Conservation (phyloP, 805 yeast genomes). For the Schwanniomyces occidentalis region DNA sequence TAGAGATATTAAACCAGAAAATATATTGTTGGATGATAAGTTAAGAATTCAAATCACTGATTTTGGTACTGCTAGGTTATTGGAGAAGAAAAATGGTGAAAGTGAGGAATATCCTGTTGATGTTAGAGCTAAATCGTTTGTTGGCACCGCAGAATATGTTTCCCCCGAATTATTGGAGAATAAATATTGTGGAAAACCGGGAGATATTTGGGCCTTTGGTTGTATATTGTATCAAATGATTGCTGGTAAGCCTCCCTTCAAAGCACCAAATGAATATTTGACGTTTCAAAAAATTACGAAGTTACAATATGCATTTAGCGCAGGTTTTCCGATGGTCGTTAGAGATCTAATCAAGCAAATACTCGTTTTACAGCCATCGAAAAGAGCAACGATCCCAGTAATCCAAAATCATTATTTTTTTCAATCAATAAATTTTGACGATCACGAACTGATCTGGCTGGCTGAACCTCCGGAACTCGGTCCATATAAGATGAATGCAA, state of each 20-base stretch:
- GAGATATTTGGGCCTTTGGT: conserved; percentile 64
- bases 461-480: conserved; percentile 62
- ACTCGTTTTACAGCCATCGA: conserved; percentile 68
- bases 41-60: conserved; percentile 72
- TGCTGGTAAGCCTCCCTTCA: conserved; percentile 75
- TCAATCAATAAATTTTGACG: conserved; percentile 62
- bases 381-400: conserved; percentile 55
- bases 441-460: conserved; percentile 69
- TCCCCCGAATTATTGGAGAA: conserved; percentile 78
- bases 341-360: conserved; percentile 67
- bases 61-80: conserved; percentile 78
- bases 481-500: conserved; percentile 73
- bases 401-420: conserved; percentile 77
- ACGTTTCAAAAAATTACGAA: conserved; percentile 82
- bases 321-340: conserved; percentile 57
- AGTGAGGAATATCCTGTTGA: conserved; percentile 63
- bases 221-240: conserved; percentile 63
- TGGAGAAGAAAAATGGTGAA: conserved; percentile 50
- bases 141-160: conserved; percentile 84
- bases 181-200: conserved; percentile 63
- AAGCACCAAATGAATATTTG: conserved; percentile 77
- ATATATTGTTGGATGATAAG: conserved; percentile 63
- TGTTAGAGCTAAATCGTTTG: conserved; percentile 75
- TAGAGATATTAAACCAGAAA: conserved; percentile 83
- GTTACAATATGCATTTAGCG: conserved; percentile 74